These are phyloP conservation scores for Hypoxylon sp. DNA, from an alignment of 2,329 filamentous ascomycete species.

Conservation along the genomic window DNA sequence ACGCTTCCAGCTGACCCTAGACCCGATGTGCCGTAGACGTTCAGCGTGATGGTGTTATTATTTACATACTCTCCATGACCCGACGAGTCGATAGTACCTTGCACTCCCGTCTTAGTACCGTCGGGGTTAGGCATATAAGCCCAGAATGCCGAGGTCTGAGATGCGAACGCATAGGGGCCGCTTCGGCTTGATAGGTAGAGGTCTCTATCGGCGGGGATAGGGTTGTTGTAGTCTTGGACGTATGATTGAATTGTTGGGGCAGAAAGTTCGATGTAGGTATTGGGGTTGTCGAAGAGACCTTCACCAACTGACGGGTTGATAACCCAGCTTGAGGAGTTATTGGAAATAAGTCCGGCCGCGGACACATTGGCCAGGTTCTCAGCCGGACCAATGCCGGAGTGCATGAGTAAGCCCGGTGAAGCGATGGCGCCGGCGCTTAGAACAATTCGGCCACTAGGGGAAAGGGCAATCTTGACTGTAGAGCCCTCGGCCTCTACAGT, in stretches of 20 bases:
- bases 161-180: constrained; percentile 65
- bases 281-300: constrained; percentile 67
- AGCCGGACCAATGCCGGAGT: constrained; percentile 53
- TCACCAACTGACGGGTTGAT: constrained; percentile 62
- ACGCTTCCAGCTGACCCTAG: constrained; percentile 62
- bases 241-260: constrained; percentile 60
- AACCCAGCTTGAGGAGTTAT: constrained; percentile 57
- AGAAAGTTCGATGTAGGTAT: constrained; percentile 64
- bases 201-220: constrained; percentile 55
- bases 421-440: constrained; percentile 53
- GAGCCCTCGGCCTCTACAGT: constrained; percentile 52
- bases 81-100: constrained; percentile 64
- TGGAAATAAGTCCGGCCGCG: constrained; percentile 36
- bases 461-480: constrained; percentile 49
- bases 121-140: constrained; percentile 57
- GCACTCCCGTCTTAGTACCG: constrained; percentile 58
- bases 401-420: constrained; percentile 53
- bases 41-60: constrained; percentile 64
- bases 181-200: constrained; percentile 61
- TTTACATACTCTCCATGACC: constrained; percentile 56
- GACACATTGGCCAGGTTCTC: constrained; percentile 42
- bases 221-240: constrained; percentile 59
- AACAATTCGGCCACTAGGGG: constrained; percentile 47
- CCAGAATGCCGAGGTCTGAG: constrained; percentile 66
- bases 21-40: constrained; percentile 68